Percentiles rank a stretch among this genome's conserved stretches.
Conservation (phyloP, 2,329 filamentous ascomycete species). For the Fusarium austroafricanum region DNA sequence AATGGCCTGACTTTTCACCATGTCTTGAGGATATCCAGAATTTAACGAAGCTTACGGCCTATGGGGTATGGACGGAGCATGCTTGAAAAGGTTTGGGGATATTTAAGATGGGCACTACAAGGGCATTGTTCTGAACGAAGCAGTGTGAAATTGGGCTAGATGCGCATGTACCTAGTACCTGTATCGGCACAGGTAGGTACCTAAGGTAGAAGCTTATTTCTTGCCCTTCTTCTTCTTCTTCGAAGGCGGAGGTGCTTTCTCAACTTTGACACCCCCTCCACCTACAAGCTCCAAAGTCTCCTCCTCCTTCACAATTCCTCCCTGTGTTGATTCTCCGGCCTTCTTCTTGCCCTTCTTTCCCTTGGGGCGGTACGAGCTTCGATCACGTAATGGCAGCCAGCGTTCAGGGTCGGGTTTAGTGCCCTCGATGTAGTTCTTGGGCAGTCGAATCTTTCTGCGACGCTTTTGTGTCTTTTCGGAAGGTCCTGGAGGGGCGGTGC, state of each 20-base stretch:
- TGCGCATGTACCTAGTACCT: not conserved
- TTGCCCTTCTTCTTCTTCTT: slow-evolving; percentile 66
- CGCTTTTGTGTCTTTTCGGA: slow-evolving; percentile 61
- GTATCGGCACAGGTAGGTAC: too few relatives aligned
- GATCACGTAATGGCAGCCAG: slow-evolving; percentile 91
- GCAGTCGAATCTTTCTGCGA: slow-evolving; percentile 71
- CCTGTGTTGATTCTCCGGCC: slow-evolving; percentile 82
- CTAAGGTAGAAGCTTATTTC: too few relatives aligned
- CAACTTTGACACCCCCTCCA: slow-evolving; percentile 73
- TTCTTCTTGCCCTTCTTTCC: slow-evolving; percentile 92
- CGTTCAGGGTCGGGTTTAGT: slow-evolving; percentile 90
- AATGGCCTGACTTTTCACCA: not conserved
- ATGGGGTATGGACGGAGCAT: too few relatives aligned
- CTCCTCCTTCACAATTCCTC: slow-evolving; percentile 81
- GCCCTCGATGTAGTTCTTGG: slow-evolving; percentile 79
- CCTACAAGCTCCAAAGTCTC: slow-evolving; percentile 73
- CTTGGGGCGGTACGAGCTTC: slow-evolving; percentile 89
- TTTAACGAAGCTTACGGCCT: too few relatives aligned
- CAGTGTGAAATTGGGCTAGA: not conserved
- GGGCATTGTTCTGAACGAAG: not conserved
- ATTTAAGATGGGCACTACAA: not conserved
- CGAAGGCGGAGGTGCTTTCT: slow-evolving; percentile 63
- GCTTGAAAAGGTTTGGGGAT: too few relatives aligned
- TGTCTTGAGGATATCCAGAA: not conserved
- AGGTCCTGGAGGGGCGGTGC: slow-evolving; percentile 54